Evolutionary conservation across 805 yeast species (phyloP).

Genomic region (Jamesozyma piceae): DNA sequence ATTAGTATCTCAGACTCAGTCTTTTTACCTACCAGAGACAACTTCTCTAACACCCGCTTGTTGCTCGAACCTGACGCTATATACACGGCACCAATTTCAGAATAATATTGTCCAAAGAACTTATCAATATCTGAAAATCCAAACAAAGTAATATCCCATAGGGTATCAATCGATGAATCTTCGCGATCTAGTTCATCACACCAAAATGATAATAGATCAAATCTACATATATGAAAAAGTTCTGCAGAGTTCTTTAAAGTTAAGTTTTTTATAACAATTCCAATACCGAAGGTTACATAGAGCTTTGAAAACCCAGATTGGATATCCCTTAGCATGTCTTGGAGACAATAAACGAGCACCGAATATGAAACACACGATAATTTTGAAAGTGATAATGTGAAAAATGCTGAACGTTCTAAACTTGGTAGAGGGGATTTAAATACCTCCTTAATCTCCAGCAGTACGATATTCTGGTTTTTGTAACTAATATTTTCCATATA

Average conservation of each 20-base stretch:
- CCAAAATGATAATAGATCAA: slow-evolving; percentile 18
- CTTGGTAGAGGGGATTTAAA: slow-evolving; percentile 19
- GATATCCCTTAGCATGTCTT: slow-evolving; percentile 9
- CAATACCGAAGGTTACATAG: slow-evolving; percentile 13
- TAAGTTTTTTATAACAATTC: slow-evolving; percentile 4
- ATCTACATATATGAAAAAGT: slow-evolving; percentile 19
- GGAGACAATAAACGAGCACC: slow-evolving; percentile 10
- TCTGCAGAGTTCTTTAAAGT: slow-evolving; percentile 3
- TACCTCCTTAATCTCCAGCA: slow-evolving; percentile 21
- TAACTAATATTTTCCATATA: slow-evolving; percentile 20
- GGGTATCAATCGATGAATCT: background rate
- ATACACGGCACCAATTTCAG: slow-evolving; percentile 16
- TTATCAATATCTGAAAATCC: slow-evolving; percentile 11
- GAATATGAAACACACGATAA: slow-evolving; percentile 19
- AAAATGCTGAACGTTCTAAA: slow-evolving; percentile 24
- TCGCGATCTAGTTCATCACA: slow-evolving; percentile 2
- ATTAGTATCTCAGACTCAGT: slow-evolving; percentile 9
- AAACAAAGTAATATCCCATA: slow-evolving; percentile 17
- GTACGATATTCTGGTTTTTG: slow-evolving; percentile 22
- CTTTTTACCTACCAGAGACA: slow-evolving; percentile 4
- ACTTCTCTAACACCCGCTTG: slow-evolving; percentile 5
- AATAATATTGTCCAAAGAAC: slow-evolving; percentile 10
- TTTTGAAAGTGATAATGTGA: slow-evolving; percentile 12
- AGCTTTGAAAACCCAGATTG: slow-evolving; percentile 11
- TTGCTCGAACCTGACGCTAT: slow-evolving; percentile 12